Evolutionary conservation across 768 basidiomycete genomes (phyloP), one percentile per base, ranked within the genome.

Genomic region (Amanita pallidorosea): DNA sequence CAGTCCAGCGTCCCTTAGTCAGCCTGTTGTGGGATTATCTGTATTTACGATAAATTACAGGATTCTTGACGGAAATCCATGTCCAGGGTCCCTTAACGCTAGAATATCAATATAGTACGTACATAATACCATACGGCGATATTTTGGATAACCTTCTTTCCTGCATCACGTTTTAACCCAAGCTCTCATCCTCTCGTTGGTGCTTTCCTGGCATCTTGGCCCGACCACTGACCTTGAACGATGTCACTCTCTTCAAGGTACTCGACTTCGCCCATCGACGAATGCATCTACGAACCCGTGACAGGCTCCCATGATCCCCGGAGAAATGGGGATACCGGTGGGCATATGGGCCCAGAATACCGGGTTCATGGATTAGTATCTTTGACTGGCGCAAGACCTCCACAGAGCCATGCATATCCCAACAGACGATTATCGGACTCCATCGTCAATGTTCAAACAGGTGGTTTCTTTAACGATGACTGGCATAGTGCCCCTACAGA

Each of bases 101-200:
- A 22, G 46, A 37, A 22, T 18, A 37, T 27, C 47, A 17, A 38
- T 37, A 38, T 38, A 48, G 33, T 48, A 49, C 48, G 48, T 49
- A 49, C 48, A 41, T 41, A 25, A 17, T 49, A 36, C 48, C 20
- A 37, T 40, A 40, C 49, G 49, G 49, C 41, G 6, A 43, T 40
- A 51, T 51, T 27, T 51, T 51, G 49, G 49, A 51, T 51, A 43
- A 51, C 49, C 49, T 51, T 44, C 31, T 43, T 44, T 49, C 47
- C 22, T 29, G 7, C 38, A 23, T 40, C 31, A 27, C 48, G 13
- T 22, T 50, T 51, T 51, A 31, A 51, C 31, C 38, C 42, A 34
- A 17, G 22, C 42, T 44, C 42, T 51, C 49, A 31, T 44, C 41
- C 42, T 25, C 11, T 44, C 31, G 40, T 23, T 23, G 7, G 12